Evolutionary conservation across 345 rosid genomes (phyloP), one percentile per base, ranked within the genome.

Genomic region (Bretschneidera sinensis): DNA sequence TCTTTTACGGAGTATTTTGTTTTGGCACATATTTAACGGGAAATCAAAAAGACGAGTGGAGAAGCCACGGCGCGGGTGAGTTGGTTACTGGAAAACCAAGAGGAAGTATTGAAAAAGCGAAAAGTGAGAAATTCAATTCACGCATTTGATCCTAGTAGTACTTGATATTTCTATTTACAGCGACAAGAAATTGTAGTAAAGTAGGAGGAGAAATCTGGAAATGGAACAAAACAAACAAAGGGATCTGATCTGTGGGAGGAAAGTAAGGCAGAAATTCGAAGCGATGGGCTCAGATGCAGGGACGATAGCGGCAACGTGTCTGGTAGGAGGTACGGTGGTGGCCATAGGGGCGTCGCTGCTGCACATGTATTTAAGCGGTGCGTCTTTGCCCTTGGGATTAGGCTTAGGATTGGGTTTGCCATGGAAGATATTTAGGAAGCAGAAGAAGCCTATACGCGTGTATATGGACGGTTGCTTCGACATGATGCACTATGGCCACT

Each of bases 381-480:
- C 68, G 60, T 69, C 69, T 60, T 63, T 72, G 2, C 61, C 69
- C 18, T 50, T 73, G 49, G 73, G 73, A 15, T 57, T 69, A 68
- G 74, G 77, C 24, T 33, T 56, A 51, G 81, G 62, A 60, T 58
- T 73, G 53, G 64, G 65, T 24, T 61, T 67, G 6, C 76, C 66
- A 31, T 61, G 78, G 80, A 60, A 69, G 39, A 66, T 60, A 39
- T 43, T 48, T 9, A 68, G 64, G 19, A 73, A 73, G 60, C 79
- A 78, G 73, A 78, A 78, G 76, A 77, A 77, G 76, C 64, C 72
- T 5, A 65, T 83, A 4, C 82, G 95, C 21, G 95, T 84, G 1
- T 84, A 87, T 71, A 87, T 87, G 95, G 95, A 87, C 51, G 95
- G 95, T 1, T 84, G 95, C 62, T 87, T 84, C 68, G 95, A 87